Percentiles rank a stretch among this genome's conserved stretches.
Conservation (phyloP, 345 rosid species). For the Rhodamnia argentea region DNA sequence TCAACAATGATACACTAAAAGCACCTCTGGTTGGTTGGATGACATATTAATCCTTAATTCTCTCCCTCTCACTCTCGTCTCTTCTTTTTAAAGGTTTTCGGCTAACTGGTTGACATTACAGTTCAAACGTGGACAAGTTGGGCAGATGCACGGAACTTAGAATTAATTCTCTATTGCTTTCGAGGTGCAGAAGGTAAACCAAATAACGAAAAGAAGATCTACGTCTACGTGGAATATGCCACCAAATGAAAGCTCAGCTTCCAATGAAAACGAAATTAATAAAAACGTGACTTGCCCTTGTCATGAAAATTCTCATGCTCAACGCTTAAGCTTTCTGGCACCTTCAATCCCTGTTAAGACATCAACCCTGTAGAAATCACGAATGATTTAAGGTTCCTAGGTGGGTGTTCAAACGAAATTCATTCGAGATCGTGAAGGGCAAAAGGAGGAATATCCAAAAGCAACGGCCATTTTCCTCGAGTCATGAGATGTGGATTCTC, state of each 20-base stretch:
- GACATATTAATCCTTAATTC: too few species aligned
- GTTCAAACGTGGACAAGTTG: not conserved
- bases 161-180: not conserved
- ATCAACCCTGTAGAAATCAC: not conserved
- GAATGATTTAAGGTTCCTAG: not conserved
- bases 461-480: slow-evolving; percentile 2
- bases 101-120: not conserved
- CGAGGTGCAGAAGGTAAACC: not conserved
- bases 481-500: slow-evolving; percentile 4
- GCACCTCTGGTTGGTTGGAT: too few species aligned
- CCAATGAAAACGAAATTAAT: not conserved
- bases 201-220: not conserved
- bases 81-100: not conserved
- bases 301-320: not conserved
- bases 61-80: not conserved
- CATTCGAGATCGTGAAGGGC: not conserved
- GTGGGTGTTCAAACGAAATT: not conserved
- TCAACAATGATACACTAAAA: too few species aligned
- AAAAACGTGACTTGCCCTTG: not conserved
- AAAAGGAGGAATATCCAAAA: slow-evolving; percentile 9
- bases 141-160: not conserved
- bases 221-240: not conserved
- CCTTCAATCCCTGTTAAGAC: not conserved
- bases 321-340: not conserved
- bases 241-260: not conserved